phyloP scores from a whole-genome alignment of 2,329 filamentous ascomycete species.

The Cercospora brassicicola region DNA sequence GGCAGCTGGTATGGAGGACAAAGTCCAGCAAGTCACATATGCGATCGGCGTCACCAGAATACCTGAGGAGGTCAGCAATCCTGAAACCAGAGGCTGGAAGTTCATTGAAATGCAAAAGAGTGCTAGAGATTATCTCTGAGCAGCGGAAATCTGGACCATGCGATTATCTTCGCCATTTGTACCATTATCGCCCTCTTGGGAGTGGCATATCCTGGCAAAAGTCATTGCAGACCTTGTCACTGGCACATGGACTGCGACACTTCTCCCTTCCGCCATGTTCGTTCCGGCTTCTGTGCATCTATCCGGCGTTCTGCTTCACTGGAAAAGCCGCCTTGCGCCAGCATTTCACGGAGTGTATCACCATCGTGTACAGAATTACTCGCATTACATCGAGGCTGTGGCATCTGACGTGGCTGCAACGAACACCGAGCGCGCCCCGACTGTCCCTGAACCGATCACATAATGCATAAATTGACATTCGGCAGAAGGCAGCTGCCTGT shows the following conservation, averaged over 20 bases:
- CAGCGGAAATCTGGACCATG: not conserved
- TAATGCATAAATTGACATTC: not conserved
- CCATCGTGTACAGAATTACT: slow-evolving; percentile 18
- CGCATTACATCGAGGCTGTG: slow-evolving; percentile 6
- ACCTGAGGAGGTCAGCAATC: slow-evolving; percentile 93
- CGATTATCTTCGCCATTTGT: not conserved
- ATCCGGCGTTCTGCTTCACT: slow-evolving; percentile 14
- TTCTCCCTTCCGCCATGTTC: not conserved
- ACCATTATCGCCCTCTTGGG: not conserved
- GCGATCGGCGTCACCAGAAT: slow-evolving; percentile 93
- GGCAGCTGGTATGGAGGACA: slow-evolving; percentile 96
- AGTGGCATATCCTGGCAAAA: not conserved
- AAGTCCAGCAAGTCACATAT: slow-evolving; percentile 96
- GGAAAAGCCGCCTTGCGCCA: slow-evolving; percentile 4
- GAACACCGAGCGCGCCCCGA: not conserved
- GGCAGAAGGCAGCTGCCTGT: slow-evolving; percentile 3
- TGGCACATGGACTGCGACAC: not conserved
- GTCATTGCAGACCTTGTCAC: not conserved
- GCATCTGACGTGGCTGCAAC: not conserved
- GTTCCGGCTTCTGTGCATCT: slow-evolving; percentile 20
- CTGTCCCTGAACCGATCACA: not conserved
- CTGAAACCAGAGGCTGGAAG: slow-evolving; percentile 94
- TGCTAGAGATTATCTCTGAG: slow-evolving; percentile 80
- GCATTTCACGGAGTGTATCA: slow-evolving; percentile 11
- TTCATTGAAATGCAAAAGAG: slow-evolving; percentile 99